These are phyloP conservation scores for Talaromyces nanjingensis DNA, from an alignment of 495 filamentous ascomycete genomes.

Conservation along the genomic window DNA sequence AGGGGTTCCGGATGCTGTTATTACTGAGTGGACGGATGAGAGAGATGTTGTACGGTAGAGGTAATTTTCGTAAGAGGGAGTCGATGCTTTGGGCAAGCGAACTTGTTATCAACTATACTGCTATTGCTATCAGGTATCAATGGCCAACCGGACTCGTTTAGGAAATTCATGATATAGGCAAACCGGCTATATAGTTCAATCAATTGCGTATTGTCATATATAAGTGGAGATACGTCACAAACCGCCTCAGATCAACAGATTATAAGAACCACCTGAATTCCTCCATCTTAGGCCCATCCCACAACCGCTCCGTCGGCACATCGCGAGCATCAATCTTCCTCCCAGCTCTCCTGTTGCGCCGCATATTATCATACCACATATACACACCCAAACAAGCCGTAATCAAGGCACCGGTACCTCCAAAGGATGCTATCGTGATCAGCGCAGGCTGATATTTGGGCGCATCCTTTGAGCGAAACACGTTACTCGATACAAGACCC, in stretches of 20 bases:
- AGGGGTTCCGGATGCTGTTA: conserved; percentile 50
- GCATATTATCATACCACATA: conserved; percentile 66
- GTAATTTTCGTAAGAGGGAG: neutral
- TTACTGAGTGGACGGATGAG: conserved; percentile 55
- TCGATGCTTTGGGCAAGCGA: neutral
- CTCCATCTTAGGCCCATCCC: conserved; percentile 56
- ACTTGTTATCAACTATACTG: neutral
- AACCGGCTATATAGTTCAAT: neutral
- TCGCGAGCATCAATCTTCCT: conserved; percentile 54
- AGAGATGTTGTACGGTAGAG: conserved; percentile 1
- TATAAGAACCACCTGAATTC: conserved; percentile 69
- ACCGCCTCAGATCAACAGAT: neutral
- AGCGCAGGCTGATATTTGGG: conserved; percentile 71
- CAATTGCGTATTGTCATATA: neutral
- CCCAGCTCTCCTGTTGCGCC: conserved; percentile 55
- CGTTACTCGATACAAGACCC: conserved; percentile 67
- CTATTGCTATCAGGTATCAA: neutral
- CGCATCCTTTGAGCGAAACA: conserved; percentile 63
- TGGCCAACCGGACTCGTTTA: neutral
- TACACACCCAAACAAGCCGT: conserved; percentile 52
- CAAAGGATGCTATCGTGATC: conserved; percentile 67
- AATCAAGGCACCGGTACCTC: conserved; percentile 53
- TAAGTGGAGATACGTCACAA: neutral
- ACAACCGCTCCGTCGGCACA: conserved; percentile 59
- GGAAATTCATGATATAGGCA: neutral